Percentiles rank a stretch among this genome's conserved stretches.
These are phyloP conservation scores for Aspergillus carlsbadensis DNA, from an alignment of 495 filamentous ascomycete species.

Conservation along the genomic window DNA sequence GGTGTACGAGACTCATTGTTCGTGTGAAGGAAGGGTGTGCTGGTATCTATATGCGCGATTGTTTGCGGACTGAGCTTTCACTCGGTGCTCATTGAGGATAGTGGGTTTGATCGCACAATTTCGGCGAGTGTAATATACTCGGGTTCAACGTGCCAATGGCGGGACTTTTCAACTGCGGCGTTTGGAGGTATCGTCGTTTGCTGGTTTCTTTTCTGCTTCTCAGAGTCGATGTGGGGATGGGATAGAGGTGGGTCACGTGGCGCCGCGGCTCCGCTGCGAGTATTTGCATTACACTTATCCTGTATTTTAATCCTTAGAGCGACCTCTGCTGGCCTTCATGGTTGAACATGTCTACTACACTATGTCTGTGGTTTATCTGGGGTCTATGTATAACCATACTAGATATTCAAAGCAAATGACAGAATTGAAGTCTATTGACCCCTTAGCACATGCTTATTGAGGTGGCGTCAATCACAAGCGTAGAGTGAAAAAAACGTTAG, in stretches of 20 bases:
- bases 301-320: not conserved
- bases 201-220: conserved; percentile 7
- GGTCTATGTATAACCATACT: too few species aligned
- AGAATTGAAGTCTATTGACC: too few species aligned
- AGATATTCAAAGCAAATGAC: too few species aligned
- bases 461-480: not conserved
- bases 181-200: not conserved
- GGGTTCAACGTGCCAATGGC: not conserved
- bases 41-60: not conserved
- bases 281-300: conserved; percentile 19
- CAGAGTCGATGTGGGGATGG: conserved; percentile 18
- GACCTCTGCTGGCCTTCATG: not conserved
- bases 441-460: not conserved
- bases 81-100: conserved; percentile 10
- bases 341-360: not conserved
- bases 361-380: not conserved
- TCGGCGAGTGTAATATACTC: not conserved
- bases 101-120: not conserved
- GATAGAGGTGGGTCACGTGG: conserved; percentile 23
- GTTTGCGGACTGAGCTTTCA: conserved; percentile 6
- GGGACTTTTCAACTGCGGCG: not conserved
- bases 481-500: conserved; percentile 16
- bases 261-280: not conserved
- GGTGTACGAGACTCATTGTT: conserved; percentile 25
- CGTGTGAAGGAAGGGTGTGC: not conserved